Evolutionary conservation across 148 eudicot genomes (phyloP).

Genomic region (Nepenthes gracilis): DNA sequence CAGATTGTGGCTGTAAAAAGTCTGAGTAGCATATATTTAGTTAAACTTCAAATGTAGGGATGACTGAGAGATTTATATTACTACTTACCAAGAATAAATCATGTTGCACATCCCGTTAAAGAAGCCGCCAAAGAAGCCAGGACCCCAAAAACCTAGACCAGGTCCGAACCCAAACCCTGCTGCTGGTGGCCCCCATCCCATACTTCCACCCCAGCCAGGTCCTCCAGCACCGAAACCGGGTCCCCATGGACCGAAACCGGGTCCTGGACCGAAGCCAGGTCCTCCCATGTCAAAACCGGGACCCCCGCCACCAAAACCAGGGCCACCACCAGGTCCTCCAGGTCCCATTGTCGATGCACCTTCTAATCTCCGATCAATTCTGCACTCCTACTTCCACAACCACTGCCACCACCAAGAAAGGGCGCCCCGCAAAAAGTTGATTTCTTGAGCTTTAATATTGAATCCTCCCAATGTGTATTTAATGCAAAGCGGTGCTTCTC

Average conservation of each 20-base stretch:
- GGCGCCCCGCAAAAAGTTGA: too few relatives aligned
- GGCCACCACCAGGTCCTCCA: constrained; percentile 13
- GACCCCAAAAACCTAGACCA: constrained; percentile 10
- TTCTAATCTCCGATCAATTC: too few relatives aligned
- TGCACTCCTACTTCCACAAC: too few relatives aligned
- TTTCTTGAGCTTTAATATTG: too few relatives aligned
- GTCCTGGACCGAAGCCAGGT: constrained; percentile 11
- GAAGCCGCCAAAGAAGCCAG: constrained; percentile 19
- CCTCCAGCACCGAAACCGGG: constrained; percentile 3
- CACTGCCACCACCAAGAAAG: too few relatives aligned
- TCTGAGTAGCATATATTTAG: too few relatives aligned
- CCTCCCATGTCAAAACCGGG: background rate
- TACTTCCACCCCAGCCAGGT: background rate
- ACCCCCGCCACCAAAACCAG: background rate
- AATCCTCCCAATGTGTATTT: too few relatives aligned
- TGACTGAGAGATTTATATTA: too few relatives aligned
- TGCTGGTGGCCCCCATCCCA: background rate
- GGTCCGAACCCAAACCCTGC: constrained; percentile 5
- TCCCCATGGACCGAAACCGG: constrained; percentile 8
- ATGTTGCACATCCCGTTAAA: constrained; percentile 14
- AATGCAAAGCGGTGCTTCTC: too few relatives aligned
- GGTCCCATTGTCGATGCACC: constrained; percentile 1
- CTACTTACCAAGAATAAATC: constrained; percentile 13
- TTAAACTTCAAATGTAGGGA: too few relatives aligned
- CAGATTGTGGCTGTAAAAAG: too few relatives aligned